Percentiles rank a stretch among this genome's conserved stretches.
phyloP scores from a whole-genome alignment of 805 yeast species.

The Ogataea neopini region DNA sequence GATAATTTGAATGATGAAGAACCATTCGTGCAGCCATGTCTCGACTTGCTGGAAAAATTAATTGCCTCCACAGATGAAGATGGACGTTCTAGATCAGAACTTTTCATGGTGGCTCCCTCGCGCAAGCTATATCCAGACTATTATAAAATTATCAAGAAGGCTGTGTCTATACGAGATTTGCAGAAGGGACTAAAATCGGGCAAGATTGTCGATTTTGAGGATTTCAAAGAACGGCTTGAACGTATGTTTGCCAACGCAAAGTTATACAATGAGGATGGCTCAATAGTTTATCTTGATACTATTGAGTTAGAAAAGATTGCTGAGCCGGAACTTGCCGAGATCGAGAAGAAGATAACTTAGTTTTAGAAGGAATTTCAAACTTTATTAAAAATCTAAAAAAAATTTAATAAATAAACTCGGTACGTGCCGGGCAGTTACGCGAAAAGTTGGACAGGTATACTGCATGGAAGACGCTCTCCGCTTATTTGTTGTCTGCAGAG shows the following conservation, averaged over 20 bases:
- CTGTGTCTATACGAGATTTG: constrained; percentile 59
- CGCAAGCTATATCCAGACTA: constrained; percentile 82
- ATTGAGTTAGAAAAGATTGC: constrained; percentile 42
- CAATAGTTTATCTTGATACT: constrained; percentile 64
- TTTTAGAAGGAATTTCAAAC: neutral
- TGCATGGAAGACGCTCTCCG: neutral
- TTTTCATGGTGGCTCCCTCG: constrained; percentile 76
- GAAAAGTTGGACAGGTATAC: neutral
- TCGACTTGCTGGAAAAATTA: constrained; percentile 45
- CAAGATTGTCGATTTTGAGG: constrained; percentile 41
- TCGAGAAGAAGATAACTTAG: constrained; percentile 11
- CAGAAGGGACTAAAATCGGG: constrained; percentile 46
- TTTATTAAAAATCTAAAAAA: no score
- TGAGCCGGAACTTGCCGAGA: constrained; percentile 19
- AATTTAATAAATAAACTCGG: no score
- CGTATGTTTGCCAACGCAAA: constrained; percentile 69
- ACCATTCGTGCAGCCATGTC: constrained; percentile 21
- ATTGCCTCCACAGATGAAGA: constrained; percentile 44
- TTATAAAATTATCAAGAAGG: constrained; percentile 59
- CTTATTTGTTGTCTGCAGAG: neutral
- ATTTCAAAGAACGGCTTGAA: constrained; percentile 50
- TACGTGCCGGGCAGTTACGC: neutral
- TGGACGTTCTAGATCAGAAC: constrained; percentile 48
- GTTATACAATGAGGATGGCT: constrained; percentile 66
- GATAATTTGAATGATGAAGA: constrained; percentile 13